A percentile compares a stretch with the other conserved stretches of the same genome.
Evolutionary conservation across 169 alveolate species (phyloP).

Genomic region (Plasmodium fragile): DNA sequence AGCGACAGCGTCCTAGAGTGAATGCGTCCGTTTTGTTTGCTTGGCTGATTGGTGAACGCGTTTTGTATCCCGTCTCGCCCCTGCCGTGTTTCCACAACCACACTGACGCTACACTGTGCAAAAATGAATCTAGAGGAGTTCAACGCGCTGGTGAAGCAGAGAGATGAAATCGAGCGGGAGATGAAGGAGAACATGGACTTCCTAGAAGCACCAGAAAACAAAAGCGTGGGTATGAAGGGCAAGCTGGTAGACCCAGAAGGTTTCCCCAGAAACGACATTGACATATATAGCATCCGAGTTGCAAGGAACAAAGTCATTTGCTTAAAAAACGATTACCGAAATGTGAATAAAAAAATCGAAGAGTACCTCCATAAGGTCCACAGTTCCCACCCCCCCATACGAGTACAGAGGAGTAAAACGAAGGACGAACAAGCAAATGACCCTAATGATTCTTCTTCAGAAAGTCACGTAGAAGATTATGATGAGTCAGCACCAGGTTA

Average conservation of each 20-base stretch:
- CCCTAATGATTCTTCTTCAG: not conserved
- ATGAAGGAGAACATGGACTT: conserved; percentile 78
- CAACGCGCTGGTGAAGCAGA: conserved; percentile 72
- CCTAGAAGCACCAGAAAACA: conserved; percentile 82
- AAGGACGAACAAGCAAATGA: not conserved
- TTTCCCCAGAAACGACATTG: conserved; percentile 83
- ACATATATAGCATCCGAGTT: conserved; percentile 80
- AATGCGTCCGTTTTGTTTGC: not conserved
- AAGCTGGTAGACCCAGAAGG: conserved; percentile 82
- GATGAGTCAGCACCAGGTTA: not conserved
- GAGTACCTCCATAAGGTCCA: conserved; percentile 56
- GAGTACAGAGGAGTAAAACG: conserved; percentile 27
- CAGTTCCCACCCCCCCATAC: conserved; percentile 36
- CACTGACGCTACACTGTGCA: not conserved
- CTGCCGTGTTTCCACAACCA: not conserved
- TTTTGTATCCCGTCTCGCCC: not conserved
- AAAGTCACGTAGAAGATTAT: not conserved
- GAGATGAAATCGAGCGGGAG: conserved; percentile 81
- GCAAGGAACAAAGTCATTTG: conserved; percentile 82
- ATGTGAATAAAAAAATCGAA: conserved; percentile 45
- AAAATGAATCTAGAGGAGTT: conserved; percentile 44
- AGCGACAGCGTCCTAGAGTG: not conserved
- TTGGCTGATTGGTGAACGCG: not conserved
- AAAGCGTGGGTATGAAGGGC: conserved; percentile 80
- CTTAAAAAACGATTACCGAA: conserved; percentile 78